A percentile compares a stretch with the other conserved stretches of the same genome.
phyloP scores from a whole-genome alignment of 2,329 filamentous ascomycete species.

The Neurospora sp. region DNA sequence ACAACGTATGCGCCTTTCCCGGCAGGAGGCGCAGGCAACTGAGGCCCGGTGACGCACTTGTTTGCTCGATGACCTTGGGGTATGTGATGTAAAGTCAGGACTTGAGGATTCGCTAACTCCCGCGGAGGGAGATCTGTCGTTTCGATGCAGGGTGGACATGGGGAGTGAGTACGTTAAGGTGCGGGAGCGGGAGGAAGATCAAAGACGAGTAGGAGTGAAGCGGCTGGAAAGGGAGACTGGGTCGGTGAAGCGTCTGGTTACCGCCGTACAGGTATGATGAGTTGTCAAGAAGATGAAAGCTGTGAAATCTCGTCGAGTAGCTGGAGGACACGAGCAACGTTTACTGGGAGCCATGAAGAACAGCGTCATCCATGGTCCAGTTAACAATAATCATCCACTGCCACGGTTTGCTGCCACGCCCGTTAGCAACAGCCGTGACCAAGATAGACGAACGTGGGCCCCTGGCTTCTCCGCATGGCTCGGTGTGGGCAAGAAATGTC shows the following conservation, averaged over 20 bases:
- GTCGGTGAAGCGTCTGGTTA: not conserved
- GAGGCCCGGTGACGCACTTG: slow-evolving; percentile 38
- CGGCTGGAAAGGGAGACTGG: not conserved
- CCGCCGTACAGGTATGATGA: slow-evolving; percentile 6
- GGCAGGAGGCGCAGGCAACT: slow-evolving; percentile 44
- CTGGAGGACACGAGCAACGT: not conserved
- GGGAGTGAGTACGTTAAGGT: not conserved
- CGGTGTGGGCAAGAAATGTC: slow-evolving; percentile 7
- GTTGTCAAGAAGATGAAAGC: slow-evolving; percentile 8
- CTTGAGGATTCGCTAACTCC: slow-evolving; percentile 19
- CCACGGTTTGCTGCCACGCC: slow-evolving; percentile 2
- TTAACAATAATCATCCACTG: not conserved
- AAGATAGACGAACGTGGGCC: slow-evolving; percentile 6
- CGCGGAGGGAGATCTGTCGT: slow-evolving; percentile 14
- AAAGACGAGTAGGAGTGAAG: not conserved
- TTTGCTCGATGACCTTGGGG: slow-evolving; percentile 19
- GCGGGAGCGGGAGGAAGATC: not conserved
- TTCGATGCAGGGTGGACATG: slow-evolving; percentile 5
- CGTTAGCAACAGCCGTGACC: slow-evolving; percentile 15
- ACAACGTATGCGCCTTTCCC: slow-evolving; percentile 36
- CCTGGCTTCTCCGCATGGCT: slow-evolving; percentile 11
- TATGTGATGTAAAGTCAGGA: slow-evolving; percentile 24
- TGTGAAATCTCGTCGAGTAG: not conserved
- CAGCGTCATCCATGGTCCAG: not conserved
- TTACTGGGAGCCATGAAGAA: not conserved